Evolutionary conservation across 208 protist species (phyloP), one percentile per base, ranked within the genome.

Genomic region (Trypanosoma rangeli): DNA sequence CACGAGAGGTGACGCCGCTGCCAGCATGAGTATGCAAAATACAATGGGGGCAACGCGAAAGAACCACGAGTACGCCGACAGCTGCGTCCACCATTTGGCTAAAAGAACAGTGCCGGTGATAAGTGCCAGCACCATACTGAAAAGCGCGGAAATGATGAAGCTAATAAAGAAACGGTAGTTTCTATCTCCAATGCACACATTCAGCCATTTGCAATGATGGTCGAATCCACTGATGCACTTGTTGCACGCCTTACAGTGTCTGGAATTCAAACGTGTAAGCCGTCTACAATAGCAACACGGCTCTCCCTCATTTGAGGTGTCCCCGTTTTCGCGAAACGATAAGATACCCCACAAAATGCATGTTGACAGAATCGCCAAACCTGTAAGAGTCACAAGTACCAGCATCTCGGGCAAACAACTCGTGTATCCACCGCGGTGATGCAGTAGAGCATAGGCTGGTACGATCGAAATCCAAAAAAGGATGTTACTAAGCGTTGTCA

Each of bases 141-240:
- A 35, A 12, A 80, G 39, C 28, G 72, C 74, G 46, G 74, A 76
- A 26, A 65, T 46, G 13, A 85, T 60, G 65, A 86, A 94, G 24
- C 57, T 60, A 29, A 96, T 68, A 72, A 96, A 96, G n/a, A 76
- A 50, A 3, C 60, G 18, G 70, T 96, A 97, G 76, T 97, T 97
- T 24, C 66, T 67, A 26, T 59, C 49, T 15, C 94, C 94, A 53
- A 97, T 78, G 69, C 94, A 97, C 71, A 87, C 85, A 76, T 96
- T 97, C 39, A 97, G 61, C 92, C 94, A 97, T 76, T 91, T 91
- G 70, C 94, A 97, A 73, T 97, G 94, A 67, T 97, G 94, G 62
- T 97, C 94, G 70, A 97, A 97, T 35, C 80, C 76, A 39, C 57
- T 64, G 7, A 96, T 82, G 63, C 94, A 97, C 76, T 94, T 93